Evolutionary conservation across 495 filamentous ascomycete genomes (phyloP).

Genomic region (Neurospora hispaniola): DNA sequence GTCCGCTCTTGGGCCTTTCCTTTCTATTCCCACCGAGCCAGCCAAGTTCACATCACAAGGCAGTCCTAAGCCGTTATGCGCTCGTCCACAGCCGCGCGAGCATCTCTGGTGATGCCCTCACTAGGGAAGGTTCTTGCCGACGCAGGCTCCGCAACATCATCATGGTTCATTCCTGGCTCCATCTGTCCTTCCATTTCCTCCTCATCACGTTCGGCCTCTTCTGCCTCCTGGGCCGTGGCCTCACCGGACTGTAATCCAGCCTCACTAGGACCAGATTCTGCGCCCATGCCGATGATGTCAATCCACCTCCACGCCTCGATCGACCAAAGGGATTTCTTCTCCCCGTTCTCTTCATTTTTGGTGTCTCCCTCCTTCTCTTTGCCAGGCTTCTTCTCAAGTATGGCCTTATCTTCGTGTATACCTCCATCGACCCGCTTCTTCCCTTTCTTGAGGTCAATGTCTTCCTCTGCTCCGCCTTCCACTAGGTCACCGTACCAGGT

Average conservation of each 20-base stretch:
- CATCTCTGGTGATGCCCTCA: neutral
- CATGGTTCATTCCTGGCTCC: constrained; percentile 17
- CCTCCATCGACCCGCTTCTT: constrained; percentile 8
- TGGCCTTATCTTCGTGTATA: constrained; percentile 25
- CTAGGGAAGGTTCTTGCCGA: neutral
- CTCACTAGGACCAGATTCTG: constrained; percentile 11
- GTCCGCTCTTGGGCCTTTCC: neutral
- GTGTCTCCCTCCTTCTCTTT: neutral
- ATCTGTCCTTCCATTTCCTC: constrained; percentile 31
- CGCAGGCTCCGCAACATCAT: neutral
- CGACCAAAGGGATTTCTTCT: neutral
- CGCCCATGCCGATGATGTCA: constrained; percentile 34
- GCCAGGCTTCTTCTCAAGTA: constrained; percentile 16
- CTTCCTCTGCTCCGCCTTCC: constrained; percentile 19
- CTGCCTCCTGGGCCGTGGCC: constrained; percentile 5
- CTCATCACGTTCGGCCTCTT: constrained; percentile 23
- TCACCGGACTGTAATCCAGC: constrained; percentile 5
- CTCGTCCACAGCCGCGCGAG: neutral
- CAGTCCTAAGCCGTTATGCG: neutral
- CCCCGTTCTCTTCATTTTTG: constrained; percentile 10
- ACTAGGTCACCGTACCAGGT: constrained; percentile 41
- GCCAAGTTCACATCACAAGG: neutral
- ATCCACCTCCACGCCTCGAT: constrained; percentile 30
- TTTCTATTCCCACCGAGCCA: neutral
- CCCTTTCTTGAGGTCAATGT: constrained; percentile 3